These are phyloP conservation scores for Syzygium aqueum DNA, from an alignment of 345 rosid species.

Conservation along the genomic window DNA sequence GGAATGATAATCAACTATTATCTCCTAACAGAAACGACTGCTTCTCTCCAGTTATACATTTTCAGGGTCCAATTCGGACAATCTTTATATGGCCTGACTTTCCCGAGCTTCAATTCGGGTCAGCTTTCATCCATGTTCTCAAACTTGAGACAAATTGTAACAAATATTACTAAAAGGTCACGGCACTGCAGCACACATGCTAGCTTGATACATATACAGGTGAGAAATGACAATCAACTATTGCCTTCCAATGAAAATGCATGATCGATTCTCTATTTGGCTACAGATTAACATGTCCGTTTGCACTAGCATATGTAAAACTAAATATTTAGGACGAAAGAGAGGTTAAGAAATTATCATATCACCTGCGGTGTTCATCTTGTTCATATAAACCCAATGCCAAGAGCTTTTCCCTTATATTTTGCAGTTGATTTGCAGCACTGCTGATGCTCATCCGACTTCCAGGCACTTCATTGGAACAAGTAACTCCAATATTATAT, in stretches of 20 bases:
- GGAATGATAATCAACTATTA: not conserved
- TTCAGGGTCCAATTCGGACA: not conserved
- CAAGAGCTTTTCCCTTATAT: not conserved
- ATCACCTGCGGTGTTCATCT: not conserved
- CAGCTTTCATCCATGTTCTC: rapidly evolving
- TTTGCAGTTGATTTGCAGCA: not conserved
- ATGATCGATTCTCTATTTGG: rapidly evolving
- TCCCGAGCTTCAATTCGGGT: rapidly evolving
- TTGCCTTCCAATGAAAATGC: not conserved
- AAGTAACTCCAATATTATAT: not conserved
- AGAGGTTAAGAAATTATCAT: not conserved
- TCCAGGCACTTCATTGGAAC: not conserved
- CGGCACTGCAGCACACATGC: rapidly evolving
- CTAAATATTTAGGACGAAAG: not conserved
- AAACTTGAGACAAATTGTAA: not conserved
- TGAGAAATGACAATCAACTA: not conserved
- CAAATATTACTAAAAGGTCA: rapidly evolving
- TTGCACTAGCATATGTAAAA: not conserved
- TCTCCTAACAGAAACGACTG: not conserved
- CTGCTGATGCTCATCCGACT: not conserved
- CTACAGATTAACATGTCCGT: not conserved
- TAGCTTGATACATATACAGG: not conserved
- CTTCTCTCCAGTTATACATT: not conserved
- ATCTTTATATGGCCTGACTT: not conserved
- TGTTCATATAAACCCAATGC: not conserved